Base-by-base conservation (phyloP, 78 protist genomes). In the Tieghemostelium lacteum region DNA sequence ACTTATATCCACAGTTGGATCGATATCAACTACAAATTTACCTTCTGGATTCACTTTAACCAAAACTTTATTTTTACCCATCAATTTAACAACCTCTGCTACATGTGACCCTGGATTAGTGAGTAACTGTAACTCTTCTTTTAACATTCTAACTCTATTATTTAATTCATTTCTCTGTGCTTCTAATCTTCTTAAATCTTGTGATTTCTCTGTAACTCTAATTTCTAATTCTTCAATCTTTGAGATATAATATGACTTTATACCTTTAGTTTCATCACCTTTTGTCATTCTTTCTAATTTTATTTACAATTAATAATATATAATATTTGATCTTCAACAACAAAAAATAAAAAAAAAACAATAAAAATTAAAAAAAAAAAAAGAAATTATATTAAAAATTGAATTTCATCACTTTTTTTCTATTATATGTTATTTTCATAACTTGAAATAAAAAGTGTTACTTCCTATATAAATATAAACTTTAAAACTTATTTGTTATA, bases 41-140 rank as follows among this genome's bases (percentile, higher is more conserved):
- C 99, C 99, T 50, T 99, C 98, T 20, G 99, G 97, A n/a, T 98
- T 93, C 37, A 97, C 96, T 95, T 98, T 98, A 19, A 98, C 98
- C 28, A 98, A 78, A 1, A 97, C 98, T 69, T 95, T 95, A 36
- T 85, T 83, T 73, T 94, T 96, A 26, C 99, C 98, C 99, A 99
- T 98, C 22, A 94, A 86, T 66, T 98, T 98, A 49, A 98, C 96
- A 6, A 99, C 99, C 69, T 98, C 99, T 26, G 99, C 99, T 3
- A 99, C 99, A 42, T 97, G 92, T 28, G 99, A 96, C 0, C 99
- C 98, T 17, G 97, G 95, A 76, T 98, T 98, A 29, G 92, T 97
- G 55, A 99, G 92, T 34, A 92, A 85, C 63, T 63, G 77, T 60
- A 98, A 76, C 85, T 99, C 99, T 73, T 99, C 99, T 2, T 96